Base-by-base conservation (phyloP, 1,284 basidiomycete genomes). In the Ceratobasidium sp. region DNA sequence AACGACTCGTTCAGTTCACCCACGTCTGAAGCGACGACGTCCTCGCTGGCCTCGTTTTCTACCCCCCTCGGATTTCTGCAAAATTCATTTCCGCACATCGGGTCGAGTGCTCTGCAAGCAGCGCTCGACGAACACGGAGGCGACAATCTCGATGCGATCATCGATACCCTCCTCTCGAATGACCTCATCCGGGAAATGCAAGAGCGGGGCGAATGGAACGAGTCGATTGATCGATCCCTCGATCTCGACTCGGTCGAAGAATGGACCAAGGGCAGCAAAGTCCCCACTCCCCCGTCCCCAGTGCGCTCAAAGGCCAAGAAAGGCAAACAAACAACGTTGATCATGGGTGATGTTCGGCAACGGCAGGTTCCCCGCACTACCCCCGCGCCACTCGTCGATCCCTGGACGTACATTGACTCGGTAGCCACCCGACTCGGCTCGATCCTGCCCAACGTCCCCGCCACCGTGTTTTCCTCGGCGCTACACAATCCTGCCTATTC, bases 341-440 rank as follows among this genome's bases (percentile, higher is more conserved):
- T 68, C 31, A 45, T 68, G 31, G 65, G 65, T 13, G 65, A 55
- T 38, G 53, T 68, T 12, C 65, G 65, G 13, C 65, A 68, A 27
- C 52, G 65, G 10, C 65, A 68, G 20, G 31, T 56, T 10, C 35
- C 42, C 42, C 53, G n/a, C 15, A 25, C 53, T 27, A 12, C 50
- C 15, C 29, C 53, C 1, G 15, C 40, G 25, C 31, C 52, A 3
- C 43, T 53, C 4, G n/a, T 68, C 31, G 65, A 68, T 20, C 65
- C 65, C 6, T 68, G 65, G 65, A 68, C 27, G 10, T 68, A 68
- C 38, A 54, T 68, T 22, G 65, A 68, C 32, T 68, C 65, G 17
- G 40, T 68, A 8, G 65, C 65, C n/a, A 68, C 53, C 12, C 42
- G 53, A 25, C 65, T 68, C 22, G 45, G 34, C 38, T 25, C 53